Percentiles rank a stretch among this genome's conserved stretches.
Evolutionary conservation across 768 basidiomycete genomes (phyloP).

Genomic region (Phaffia australis): DNA sequence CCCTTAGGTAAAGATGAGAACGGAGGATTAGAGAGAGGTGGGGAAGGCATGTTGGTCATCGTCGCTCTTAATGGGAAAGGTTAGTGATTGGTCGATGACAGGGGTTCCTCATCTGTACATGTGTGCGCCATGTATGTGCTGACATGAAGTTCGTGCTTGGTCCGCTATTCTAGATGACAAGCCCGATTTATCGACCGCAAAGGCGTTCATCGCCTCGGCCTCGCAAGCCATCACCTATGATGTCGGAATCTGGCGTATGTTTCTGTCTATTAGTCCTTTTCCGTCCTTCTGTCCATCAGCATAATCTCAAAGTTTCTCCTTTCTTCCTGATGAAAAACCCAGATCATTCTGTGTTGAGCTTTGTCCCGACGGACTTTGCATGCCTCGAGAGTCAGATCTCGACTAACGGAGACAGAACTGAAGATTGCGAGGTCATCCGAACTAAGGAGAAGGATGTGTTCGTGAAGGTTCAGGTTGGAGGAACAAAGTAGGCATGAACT

Average conservation of each 20-base stretch:
- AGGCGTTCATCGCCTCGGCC: conserved; percentile 69
- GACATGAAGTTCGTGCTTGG: conserved; percentile 57
- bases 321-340: conserved; percentile 18
- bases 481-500: too few species aligned
- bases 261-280: neutral
- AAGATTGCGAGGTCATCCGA: conserved; percentile 74
- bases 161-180: conserved; percentile 47
- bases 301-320: neutral
- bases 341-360: conserved; percentile 81
- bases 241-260: conserved; percentile 71
- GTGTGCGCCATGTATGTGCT: conserved; percentile 56
- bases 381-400: conserved; percentile 94
- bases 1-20: conserved; percentile 60
- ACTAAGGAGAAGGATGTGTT: conserved; percentile 4
- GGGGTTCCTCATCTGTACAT: neutral
- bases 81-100: conserved; percentile 26
- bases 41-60: conserved; percentile 62
- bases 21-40: conserved; percentile 39
- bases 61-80: conserved; percentile 64
- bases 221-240: conserved; percentile 80
- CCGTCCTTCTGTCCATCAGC: neutral
- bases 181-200: conserved; percentile 62
- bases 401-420: conserved; percentile 47
- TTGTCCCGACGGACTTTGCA: conserved; percentile 39
- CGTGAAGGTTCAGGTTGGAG: conserved; percentile 8